Evolutionary conservation across 208 protist species (phyloP), one percentile per base, ranked within the genome.

Genomic region (Leishmania major): DNA sequence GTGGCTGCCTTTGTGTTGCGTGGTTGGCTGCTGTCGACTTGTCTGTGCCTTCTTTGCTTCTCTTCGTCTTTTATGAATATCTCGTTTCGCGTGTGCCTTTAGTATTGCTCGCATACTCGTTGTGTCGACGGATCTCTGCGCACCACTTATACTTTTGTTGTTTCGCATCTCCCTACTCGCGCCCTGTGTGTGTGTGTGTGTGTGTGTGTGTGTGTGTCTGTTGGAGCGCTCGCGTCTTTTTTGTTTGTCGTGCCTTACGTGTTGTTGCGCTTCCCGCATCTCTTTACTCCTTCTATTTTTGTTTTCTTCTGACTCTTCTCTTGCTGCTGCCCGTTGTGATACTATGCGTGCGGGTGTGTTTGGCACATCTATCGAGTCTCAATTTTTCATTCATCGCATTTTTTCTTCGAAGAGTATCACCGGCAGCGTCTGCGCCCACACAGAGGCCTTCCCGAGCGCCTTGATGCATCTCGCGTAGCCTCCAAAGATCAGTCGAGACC

Each of bases 301-400:
- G 37, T 47, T 45, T 47, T 77, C 59, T 80, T 49, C 8, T 77
- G 73, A 43, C 31, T 31, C 64, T 69, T 75, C 13, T 82, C 79
- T 74, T 77, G 1, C 40, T 74, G 40, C 75, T 74, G 40, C 80
- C 28, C 72, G 67, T 78, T 73, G n/a, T 37, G 25, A 22, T 25
- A 53, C 25, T n/a, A 45, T 74, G 70, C 37, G 28, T 35, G 43
- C 13, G 57, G 25, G 3, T 74, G 13, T 55, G 45, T 17, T 4
- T 0, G 45, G 40, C 25, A 57, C 17, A 35, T 53, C 6, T 17
- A 31, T 45, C 35, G 1, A n/a, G 6, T 62, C 80, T 77, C 31
- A 17, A 69, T 71, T 79, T 78, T 37, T 83, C n/a, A 10, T 69
- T 40, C 45, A 0, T 74, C 28, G 28, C 70, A 1, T 37, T 25